These are phyloP conservation scores for Coniochaeta ligniaria DNA, from an alignment of 2,329 filamentous ascomycete species.

Conservation along the genomic window DNA sequence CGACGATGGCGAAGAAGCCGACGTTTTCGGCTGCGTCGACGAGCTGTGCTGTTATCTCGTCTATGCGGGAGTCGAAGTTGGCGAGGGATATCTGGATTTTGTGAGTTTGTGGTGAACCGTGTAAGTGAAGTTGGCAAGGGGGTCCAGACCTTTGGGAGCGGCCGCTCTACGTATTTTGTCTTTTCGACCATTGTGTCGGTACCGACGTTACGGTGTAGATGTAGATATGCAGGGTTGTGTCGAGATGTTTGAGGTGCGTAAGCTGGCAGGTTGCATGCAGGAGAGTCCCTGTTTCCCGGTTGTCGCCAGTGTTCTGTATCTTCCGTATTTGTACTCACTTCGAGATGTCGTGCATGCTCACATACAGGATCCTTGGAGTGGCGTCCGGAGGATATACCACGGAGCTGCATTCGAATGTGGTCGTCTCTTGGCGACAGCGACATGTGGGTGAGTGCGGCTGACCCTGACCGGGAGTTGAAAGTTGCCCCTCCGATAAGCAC, in stretches of 20 bases:
- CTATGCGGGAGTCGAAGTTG: constrained; percentile 43
- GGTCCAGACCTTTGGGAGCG: constrained; percentile 8
- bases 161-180: constrained; percentile 8
- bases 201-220: neutral
- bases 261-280: neutral
- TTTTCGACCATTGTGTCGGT: neutral
- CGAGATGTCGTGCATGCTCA: neutral
- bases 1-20: constrained; percentile 49
- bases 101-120: constrained; percentile 8
- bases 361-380: neutral
- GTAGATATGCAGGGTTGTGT: neutral
- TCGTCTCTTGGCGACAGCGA: neutral
- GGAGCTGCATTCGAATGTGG: neutral
- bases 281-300: neutral
- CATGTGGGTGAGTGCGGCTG: neutral
- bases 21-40: constrained; percentile 47
- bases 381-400: neutral
- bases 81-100: constrained; percentile 40
- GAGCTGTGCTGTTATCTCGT: constrained; percentile 44
- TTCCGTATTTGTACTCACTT: neutral
- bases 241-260: neutral
- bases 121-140: neutral
- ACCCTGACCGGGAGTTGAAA: neutral
- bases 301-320: neutral
- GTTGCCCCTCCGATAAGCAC: neutral